A percentile compares a stretch with the other conserved stretches of the same genome.
Evolutionary conservation across 495 filamentous ascomycete species (phyloP).

Genomic region (Aspergillus asperescens): DNA sequence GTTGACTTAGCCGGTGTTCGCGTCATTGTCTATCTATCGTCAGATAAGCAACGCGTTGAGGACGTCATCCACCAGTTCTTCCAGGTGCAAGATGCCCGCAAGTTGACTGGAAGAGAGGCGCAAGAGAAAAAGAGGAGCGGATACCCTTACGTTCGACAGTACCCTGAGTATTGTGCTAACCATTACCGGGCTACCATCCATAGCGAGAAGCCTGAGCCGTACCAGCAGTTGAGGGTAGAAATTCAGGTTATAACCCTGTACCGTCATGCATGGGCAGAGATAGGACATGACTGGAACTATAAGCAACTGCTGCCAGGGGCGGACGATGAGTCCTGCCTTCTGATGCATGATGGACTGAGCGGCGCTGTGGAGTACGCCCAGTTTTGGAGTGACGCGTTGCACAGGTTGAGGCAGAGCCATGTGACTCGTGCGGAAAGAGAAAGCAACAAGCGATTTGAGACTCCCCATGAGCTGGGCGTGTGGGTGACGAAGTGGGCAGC

Average conservation of each 20-base stretch:
- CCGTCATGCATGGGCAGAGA: background rate
- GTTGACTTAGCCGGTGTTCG: slow-evolving; percentile 3
- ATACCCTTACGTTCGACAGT: background rate
- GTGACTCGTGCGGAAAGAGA: background rate
- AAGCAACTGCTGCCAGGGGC: background rate
- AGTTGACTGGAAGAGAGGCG: background rate
- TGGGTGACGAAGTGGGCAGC: background rate
- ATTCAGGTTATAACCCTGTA: background rate
- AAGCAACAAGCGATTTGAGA: background rate
- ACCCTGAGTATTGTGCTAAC: background rate
- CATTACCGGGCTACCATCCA: background rate
- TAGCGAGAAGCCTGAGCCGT: background rate
- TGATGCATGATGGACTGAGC: background rate
- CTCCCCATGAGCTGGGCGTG: background rate
- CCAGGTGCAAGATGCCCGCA: background rate
- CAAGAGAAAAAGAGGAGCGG: background rate
- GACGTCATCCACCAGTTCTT: background rate
- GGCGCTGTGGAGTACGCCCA: background rate
- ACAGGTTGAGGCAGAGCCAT: background rate
- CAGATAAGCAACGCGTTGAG: slow-evolving; percentile 2
- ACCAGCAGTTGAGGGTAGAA: background rate
- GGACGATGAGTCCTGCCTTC: background rate
- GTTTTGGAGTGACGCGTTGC: background rate
- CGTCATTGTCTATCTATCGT: background rate
- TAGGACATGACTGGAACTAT: background rate